These are phyloP conservation scores for Microstroma glucosiphilum DNA, from an alignment of 1,284 basidiomycete genomes.

Conservation along the genomic window DNA sequence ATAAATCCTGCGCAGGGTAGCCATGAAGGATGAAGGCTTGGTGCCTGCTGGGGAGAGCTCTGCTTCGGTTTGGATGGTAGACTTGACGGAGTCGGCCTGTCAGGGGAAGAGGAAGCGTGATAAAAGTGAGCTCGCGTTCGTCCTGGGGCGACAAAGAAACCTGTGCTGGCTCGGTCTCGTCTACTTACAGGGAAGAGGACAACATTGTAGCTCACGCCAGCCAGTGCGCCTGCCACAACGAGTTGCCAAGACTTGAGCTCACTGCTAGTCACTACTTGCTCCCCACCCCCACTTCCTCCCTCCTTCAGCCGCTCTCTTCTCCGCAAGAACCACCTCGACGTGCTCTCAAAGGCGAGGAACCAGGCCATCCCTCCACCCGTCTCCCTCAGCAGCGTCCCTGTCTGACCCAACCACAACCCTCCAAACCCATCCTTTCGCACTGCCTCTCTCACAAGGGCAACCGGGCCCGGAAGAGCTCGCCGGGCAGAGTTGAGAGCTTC, in stretches of 20 bases:
- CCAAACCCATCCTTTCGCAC: slow-evolving; percentile 64
- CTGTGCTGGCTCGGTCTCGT: neutral
- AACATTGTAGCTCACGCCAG: slow-evolving; percentile 75
- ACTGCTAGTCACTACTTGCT: slow-evolving; percentile 30
- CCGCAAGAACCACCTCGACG: slow-evolving; percentile 21
- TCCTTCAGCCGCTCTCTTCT: neutral
- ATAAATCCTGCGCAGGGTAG: slow-evolving; percentile 71
- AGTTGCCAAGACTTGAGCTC: slow-evolving; percentile 72
- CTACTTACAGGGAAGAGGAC: slow-evolving; percentile 35
- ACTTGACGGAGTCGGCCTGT: slow-evolving; percentile 78
- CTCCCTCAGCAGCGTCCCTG: slow-evolving; percentile 71
- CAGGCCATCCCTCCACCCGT: slow-evolving; percentile 79
- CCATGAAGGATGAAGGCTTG: slow-evolving; percentile 59
- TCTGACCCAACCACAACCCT: slow-evolving; percentile 82
- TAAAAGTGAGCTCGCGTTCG: slow-evolving; percentile 49
- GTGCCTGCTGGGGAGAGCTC: slow-evolving; percentile 58
- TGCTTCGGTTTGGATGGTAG: slow-evolving; percentile 85
- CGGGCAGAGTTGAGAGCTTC: slow-evolving; percentile 14
- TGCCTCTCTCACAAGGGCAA: slow-evolving; percentile 63
- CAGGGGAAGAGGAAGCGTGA: slow-evolving; percentile 64
- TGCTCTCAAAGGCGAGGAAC: slow-evolving; percentile 73
- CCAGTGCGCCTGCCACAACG: slow-evolving; percentile 74
- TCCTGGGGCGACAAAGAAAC: neutral
- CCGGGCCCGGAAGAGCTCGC: slow-evolving; percentile 60
- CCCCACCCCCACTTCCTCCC: neutral